Conservation (phyloP, 768 basidiomycete species). For the Calocera viscosa region DNA sequence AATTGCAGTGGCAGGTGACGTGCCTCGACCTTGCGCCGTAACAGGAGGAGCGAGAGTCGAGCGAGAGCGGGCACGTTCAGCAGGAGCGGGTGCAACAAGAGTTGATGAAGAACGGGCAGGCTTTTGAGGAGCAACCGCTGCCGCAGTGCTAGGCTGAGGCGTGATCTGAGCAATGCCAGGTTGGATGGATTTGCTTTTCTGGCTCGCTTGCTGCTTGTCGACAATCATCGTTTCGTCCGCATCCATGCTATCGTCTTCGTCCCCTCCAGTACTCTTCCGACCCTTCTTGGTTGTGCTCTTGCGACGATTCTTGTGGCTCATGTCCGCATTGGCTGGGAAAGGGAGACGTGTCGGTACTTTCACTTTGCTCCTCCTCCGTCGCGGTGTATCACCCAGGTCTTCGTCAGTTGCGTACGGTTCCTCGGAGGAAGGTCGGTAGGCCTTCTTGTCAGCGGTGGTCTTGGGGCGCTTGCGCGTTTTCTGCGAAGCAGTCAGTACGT, state of each 20-base stretch:
- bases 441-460: neutral
- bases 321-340: conserved; percentile 1
- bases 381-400: neutral
- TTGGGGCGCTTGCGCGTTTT: neutral
- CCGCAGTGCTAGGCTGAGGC: neutral
- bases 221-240: neutral
- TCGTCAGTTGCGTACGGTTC: neutral
- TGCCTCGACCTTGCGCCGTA: neutral
- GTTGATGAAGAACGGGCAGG: neutral
- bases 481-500: neutral
- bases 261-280: neutral
- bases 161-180: neutral
- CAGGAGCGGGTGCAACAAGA: neutral
- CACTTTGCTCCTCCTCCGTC: neutral
- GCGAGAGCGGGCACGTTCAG: neutral
- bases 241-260: conserved; percentile 2
- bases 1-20: neutral
- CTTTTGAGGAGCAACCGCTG: neutral
- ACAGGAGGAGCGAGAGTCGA: neutral
- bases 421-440: neutral
- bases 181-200: neutral
- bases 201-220: neutral
- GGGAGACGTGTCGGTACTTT: neutral
- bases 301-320: conserved; percentile 4
- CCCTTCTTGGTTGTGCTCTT: conserved; percentile 1